Evolutionary conservation across 2,329 filamentous ascomycete species (phyloP).

Genomic region (Fusarium coffeatum): DNA sequence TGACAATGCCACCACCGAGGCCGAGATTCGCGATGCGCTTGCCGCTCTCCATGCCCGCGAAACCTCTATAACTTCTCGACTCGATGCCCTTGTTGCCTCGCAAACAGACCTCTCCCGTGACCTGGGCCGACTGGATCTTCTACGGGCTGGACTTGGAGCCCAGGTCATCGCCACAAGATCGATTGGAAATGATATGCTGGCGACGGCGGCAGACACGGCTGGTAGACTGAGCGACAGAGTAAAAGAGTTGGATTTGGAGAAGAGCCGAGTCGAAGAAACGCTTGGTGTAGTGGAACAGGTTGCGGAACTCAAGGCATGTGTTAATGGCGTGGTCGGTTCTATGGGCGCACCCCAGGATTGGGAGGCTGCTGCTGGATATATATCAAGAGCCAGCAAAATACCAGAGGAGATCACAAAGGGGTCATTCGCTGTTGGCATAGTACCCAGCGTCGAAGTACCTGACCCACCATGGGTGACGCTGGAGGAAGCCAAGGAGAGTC

Average conservation of each 20-base stretch:
- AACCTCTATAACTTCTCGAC: conserved; percentile 75
- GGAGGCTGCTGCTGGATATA: conserved; percentile 93
- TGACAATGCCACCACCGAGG: conserved; percentile 77
- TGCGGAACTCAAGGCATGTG: conserved; percentile 94
- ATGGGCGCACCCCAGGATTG: conserved; percentile 99
- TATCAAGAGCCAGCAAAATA: conserved; percentile 84
- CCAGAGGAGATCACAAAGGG: conserved; percentile 84
- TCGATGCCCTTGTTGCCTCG: conserved; percentile 81
- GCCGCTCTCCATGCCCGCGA: conserved; percentile 81
- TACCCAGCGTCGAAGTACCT: conserved; percentile 94
- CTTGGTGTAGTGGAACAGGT: conserved; percentile 95
- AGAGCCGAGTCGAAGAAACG: conserved; percentile 89
- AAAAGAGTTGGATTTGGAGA: conserved; percentile 88
- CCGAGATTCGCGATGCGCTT: conserved; percentile 83
- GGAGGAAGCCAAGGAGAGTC: conserved; percentile 85
- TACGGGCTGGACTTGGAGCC: conserved; percentile 87
- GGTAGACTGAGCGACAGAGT: conserved; percentile 87
- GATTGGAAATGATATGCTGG: conserved; percentile 91
- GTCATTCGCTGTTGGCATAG: conserved; percentile 89
- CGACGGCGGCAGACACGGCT: conserved; percentile 85
- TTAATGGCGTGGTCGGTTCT: conserved; percentile 91
- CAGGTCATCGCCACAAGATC: conserved; percentile 86
- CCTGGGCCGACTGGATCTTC: conserved; percentile 85
- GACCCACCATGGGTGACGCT: conserved; percentile 90
- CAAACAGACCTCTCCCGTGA: conserved; percentile 90